Evolutionary conservation across 2,329 filamentous ascomycete genomes (phyloP).

Genomic region (Trichoderma sp.): DNA sequence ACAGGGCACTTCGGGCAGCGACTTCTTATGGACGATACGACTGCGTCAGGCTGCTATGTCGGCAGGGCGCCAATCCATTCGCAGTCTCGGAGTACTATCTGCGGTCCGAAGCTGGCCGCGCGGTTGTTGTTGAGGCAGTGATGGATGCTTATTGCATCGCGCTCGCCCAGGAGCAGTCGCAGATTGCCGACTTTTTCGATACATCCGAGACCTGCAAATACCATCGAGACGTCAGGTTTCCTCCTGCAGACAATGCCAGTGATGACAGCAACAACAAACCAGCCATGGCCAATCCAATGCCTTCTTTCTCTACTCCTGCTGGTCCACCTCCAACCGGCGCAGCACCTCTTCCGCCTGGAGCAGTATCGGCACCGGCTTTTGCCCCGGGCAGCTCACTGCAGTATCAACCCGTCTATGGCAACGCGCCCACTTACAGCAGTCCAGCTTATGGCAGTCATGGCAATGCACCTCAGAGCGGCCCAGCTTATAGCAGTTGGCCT

Average conservation of each 20-base stretch:
- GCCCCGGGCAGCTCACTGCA: neutral
- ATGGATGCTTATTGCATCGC: conserved; percentile 2
- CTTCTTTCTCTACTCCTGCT: neutral
- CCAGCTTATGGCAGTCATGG: neutral
- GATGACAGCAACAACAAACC: too few species aligned
- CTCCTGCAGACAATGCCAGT: neutral
- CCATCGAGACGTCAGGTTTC: neutral
- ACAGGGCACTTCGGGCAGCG: conserved; percentile 16
- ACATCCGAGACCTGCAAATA: conserved; percentile 4
- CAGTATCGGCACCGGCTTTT: neutral
- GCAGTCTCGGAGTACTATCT: conserved; percentile 15
- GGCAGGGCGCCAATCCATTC: conserved; percentile 15
- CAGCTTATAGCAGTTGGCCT: neutral
- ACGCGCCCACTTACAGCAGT: neutral
- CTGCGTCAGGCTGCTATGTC: conserved; percentile 12
- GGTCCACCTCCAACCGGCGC: neutral
- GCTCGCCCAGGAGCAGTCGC: neutral
- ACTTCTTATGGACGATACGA: conserved; percentile 14
- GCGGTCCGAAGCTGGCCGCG: neutral
- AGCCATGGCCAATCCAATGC: too few species aligned
- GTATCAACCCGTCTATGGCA: neutral
- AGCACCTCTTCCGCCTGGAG: neutral
- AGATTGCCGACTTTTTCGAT: conserved; percentile 12
- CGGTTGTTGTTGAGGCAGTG: conserved; percentile 3
- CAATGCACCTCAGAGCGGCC: neutral